phyloP scores from a whole-genome alignment of 371 early-diverging fungal species.

The Mucor velutinosus region DNA sequence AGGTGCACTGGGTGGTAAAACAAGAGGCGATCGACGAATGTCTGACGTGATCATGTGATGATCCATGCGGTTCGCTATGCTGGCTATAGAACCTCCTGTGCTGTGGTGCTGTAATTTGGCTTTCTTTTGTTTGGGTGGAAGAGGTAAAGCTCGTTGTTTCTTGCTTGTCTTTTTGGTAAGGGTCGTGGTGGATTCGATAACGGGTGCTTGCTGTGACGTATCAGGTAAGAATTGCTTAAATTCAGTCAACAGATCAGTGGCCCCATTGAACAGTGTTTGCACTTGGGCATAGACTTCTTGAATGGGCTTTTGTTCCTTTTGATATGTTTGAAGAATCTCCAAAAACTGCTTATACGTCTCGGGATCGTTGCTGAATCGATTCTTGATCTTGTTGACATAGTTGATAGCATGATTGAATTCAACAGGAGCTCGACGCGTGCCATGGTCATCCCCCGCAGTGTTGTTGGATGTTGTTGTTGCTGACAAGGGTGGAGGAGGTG shows the following conservation, averaged over 20 bases:
- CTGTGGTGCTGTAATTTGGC: slow-evolving; percentile 9
- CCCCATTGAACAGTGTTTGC: slow-evolving; percentile 76
- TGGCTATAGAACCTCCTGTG: not conserved
- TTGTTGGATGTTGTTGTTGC: not conserved
- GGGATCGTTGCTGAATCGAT: slow-evolving; percentile 75
- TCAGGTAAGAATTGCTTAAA: slow-evolving; percentile 93
- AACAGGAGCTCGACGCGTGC: slow-evolving; percentile 53
- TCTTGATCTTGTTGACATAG: slow-evolving; percentile 97
- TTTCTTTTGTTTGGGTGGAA: slow-evolving; percentile 13
- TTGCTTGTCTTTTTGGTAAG: not conserved
- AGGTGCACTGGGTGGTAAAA: not conserved
- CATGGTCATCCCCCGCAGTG: not conserved
- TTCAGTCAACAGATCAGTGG: slow-evolving; percentile 89
- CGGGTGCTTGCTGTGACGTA: slow-evolving; percentile 4
- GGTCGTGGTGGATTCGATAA: not conserved
- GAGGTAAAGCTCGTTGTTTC: not conserved
- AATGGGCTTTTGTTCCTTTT: slow-evolving; percentile 88
- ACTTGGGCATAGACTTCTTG: slow-evolving; percentile 91
- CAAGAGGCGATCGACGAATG: slow-evolving; percentile 10
- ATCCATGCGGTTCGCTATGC: not conserved
- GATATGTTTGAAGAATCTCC: slow-evolving; percentile 92
- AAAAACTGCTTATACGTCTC: slow-evolving; percentile 93
- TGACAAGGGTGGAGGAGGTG: not conserved
- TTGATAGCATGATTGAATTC: slow-evolving; percentile 96
- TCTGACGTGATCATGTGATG: slow-evolving; percentile 14